Percentiles rank a stretch among this genome's conserved stretches.
phyloP scores from a whole-genome alignment of 129 eudicot species.

The Arctium minus region DNA sequence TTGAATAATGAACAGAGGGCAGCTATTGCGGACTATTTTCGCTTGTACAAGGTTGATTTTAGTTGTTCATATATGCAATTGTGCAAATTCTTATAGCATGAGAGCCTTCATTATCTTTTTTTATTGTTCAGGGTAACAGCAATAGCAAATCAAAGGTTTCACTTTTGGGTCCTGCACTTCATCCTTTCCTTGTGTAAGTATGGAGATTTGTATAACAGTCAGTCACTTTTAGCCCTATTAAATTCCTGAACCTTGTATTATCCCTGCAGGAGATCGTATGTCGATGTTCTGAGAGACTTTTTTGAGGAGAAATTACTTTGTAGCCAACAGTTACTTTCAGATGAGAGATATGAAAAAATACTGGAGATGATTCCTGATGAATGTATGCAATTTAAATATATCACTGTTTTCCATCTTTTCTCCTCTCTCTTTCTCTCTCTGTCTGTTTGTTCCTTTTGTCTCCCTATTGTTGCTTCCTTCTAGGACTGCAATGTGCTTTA shows the following conservation, averaged over 20 bases:
- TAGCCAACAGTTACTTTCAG: constrained; percentile 68
- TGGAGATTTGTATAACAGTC: background rate
- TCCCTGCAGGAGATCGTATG: constrained; percentile 75
- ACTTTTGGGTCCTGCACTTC: constrained; percentile 55
- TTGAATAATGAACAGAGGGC: constrained; percentile 82
- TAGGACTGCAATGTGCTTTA: background rate
- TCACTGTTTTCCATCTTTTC: background rate
- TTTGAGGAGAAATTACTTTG: constrained; percentile 64
- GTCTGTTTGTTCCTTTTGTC: background rate
- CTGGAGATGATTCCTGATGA: constrained; percentile 89
- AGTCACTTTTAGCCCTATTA: background rate
- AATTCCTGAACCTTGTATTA: constrained; percentile 1
- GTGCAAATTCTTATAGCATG: background rate
- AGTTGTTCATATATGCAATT: background rate
- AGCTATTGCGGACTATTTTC: constrained; percentile 85
- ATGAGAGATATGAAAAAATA: constrained; percentile 81
- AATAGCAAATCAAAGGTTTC: constrained; percentile 63
- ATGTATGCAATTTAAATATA: constrained; percentile 34
- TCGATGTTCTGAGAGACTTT: constrained; percentile 54
- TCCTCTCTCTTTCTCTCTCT: background rate
- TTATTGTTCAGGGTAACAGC: constrained; percentile 60
- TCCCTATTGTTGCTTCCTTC: background rate
- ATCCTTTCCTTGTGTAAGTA: constrained; percentile 71
- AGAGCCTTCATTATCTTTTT: background rate
- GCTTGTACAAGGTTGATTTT: constrained; percentile 68